These are phyloP conservation scores for Cryptococcus sp. DNA, from an alignment of 1,284 basidiomycete species.

Conservation along the genomic window DNA sequence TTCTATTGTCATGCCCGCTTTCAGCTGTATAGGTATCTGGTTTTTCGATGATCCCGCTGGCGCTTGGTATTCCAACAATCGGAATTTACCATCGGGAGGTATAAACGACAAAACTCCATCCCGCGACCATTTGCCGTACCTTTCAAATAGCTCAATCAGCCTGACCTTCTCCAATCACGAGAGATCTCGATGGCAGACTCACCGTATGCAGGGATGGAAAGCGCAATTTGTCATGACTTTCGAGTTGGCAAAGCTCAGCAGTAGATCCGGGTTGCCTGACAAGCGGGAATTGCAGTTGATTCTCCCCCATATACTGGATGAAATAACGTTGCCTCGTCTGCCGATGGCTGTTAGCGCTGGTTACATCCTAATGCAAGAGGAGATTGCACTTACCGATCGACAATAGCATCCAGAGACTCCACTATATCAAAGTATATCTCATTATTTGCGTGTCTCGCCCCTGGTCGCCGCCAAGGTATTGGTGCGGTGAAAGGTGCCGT, in stretches of 20 bases:
- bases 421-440: conserved; percentile 92
- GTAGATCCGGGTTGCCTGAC: conserved; percentile 81
- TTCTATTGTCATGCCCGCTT: conserved; percentile 62
- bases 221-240: conserved; percentile 72
- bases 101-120: conserved; percentile 84
- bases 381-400: conserved; percentile 67
- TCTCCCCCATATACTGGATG: conserved; percentile 73
- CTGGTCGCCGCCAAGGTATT: conserved; percentile 89
- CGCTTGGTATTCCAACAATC: conserved; percentile 81
- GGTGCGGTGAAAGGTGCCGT: conserved; percentile 82
- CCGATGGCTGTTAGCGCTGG: not conserved
- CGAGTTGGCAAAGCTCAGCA: conserved; percentile 76
- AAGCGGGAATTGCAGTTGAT: conserved; percentile 79
- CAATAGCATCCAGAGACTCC: conserved; percentile 78
- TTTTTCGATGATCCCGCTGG: conserved; percentile 49
- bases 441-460: conserved; percentile 81
- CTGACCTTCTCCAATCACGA: not conserved
- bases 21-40: conserved; percentile 67
- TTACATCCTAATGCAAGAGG: not conserved
- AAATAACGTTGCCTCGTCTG: conserved; percentile 73
- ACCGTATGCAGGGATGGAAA: conserved; percentile 91
- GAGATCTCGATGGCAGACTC: too few species aligned
- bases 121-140: conserved; percentile 75
- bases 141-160: conserved; percentile 39
- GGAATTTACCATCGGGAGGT: conserved; percentile 90